Evolutionary conservation across 306 rosid genomes (phyloP), one percentile per base, ranked within the genome.

Genomic region (Sechiopsis laciniata): DNA sequence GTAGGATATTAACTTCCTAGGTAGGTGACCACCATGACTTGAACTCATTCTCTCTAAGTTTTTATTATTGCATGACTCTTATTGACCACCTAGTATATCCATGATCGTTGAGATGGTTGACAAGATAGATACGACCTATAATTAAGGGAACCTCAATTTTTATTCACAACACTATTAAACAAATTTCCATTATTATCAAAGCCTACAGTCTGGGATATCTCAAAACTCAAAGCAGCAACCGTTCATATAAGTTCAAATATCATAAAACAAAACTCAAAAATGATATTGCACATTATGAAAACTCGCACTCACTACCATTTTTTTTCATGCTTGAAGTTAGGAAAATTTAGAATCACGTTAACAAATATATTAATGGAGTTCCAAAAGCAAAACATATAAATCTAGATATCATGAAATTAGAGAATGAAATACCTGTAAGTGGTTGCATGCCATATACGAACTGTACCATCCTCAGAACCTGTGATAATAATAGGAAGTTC

Each of bases 401-500:
- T 42, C 48, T 42, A 42, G 12, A 26, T 58, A 48, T 48, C 29
- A 46, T 16, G 26, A 58, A 72, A 58, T 10, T 20, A 22, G 55
- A 16, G 7, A 55, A 73, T 12, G 26, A 21, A 42, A 29, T 83
- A 94, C 99, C 99, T 87, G 54, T 94, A 94, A 55, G 99, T 94
- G 65, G 95, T 91, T 35, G 99, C 82, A 75, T 94, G 99, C 99
- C 97, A 94, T 74, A 94, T 91, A 67, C 97, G 93, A 73, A 94
- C 92, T 55, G 97, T 94, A 68, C 99, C 99, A 85, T 94, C 99
- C 84, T 94, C 99, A 71, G 97, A 89, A 77, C 99, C 99, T 74
- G 99, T 94, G 78, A 94, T 83, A 78, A 94, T 94, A 78, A 94
- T 84, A 61, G 99, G 99, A 77, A 94, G 90, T 65, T 91, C 99